phyloP scores from a whole-genome alignment of 1,284 basidiomycete species.

The Cutaneotrichosporon sp. region DNA sequence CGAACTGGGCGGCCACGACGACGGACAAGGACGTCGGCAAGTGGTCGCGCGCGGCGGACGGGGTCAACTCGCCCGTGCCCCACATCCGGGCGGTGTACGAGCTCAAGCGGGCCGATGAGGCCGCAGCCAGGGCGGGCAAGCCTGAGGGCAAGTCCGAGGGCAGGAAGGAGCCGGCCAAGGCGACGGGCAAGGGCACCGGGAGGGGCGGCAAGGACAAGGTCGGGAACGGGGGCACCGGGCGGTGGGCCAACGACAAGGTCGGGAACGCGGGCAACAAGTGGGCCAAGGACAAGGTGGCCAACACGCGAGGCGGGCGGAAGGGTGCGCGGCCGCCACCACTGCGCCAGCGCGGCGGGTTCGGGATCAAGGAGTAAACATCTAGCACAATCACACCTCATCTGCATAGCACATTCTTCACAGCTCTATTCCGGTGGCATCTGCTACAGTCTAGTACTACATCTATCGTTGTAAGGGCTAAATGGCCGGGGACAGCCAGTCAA shows the following conservation, averaged over 20 bases:
- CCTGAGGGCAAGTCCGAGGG: neutral
- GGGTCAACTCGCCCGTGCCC: slow-evolving; percentile 36
- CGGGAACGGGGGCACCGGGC: too few species aligned
- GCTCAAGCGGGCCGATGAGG: slow-evolving; percentile 3
- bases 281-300: too few species aligned
- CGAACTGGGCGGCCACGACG: slow-evolving; percentile 14
- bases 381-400: neutral
- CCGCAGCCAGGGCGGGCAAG: neutral
- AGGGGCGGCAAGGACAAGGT: too few species aligned
- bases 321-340: neutral
- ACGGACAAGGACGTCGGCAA: slow-evolving; percentile 61
- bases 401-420: neutral
- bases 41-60: slow-evolving; percentile 52
- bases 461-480: neutral
- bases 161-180: neutral
- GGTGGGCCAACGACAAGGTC: too few species aligned
- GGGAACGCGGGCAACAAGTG: too few species aligned
- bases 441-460: slow-evolving; percentile 6
- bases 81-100: slow-evolving; percentile 33
- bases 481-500: slow-evolving; percentile 15
- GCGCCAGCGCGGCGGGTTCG: neutral
- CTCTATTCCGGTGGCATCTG: neutral
- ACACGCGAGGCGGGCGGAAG: too few species aligned
- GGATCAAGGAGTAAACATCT: neutral
- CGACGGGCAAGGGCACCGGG: too few species aligned